phyloP scores from a whole-genome alignment of 768 basidiomycete genomes.

The Tulasnella sp. region DNA sequence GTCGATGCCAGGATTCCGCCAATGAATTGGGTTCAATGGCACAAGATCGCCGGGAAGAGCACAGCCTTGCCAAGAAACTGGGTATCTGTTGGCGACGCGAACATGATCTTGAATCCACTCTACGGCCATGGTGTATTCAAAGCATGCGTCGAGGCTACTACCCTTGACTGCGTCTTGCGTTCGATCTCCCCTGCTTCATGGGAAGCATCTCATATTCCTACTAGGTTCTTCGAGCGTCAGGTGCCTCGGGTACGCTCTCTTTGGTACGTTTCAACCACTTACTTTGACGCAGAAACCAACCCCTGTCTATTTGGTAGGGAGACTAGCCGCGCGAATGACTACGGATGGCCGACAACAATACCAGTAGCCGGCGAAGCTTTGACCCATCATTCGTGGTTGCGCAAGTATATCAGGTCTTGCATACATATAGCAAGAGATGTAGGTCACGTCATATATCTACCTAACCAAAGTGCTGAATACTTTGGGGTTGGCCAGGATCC shows the following conservation, averaged over 20 bases:
- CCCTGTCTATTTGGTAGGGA: neutral
- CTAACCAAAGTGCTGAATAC: no score
- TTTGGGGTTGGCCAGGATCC: neutral
- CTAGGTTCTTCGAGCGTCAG: neutral
- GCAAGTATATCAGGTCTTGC: neutral
- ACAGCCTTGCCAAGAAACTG: slow-evolving; percentile 15
- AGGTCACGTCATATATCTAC: neutral
- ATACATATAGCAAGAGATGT: neutral
- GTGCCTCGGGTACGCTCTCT: neutral
- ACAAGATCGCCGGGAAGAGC: neutral
- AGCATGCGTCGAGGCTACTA: neutral
- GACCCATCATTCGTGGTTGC: neutral
- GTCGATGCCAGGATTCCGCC: neutral
- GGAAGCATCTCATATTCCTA: neutral
- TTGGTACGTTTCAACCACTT: neutral
- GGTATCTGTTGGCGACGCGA: slow-evolving; percentile 9
- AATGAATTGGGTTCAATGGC: slow-evolving; percentile 8
- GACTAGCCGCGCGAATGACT: slow-evolving; percentile 1
- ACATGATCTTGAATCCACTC: slow-evolving; percentile 7
- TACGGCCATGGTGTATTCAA: slow-evolving; percentile 1
- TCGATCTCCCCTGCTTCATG: neutral
- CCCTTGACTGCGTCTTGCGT: neutral
- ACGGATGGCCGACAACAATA: neutral
- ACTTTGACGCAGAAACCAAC: neutral
- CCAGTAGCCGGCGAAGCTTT: slow-evolving; percentile 7